phyloP scores from a whole-genome alignment of 306 rosid species.

The Pterocarpus macrocarpus region DNA sequence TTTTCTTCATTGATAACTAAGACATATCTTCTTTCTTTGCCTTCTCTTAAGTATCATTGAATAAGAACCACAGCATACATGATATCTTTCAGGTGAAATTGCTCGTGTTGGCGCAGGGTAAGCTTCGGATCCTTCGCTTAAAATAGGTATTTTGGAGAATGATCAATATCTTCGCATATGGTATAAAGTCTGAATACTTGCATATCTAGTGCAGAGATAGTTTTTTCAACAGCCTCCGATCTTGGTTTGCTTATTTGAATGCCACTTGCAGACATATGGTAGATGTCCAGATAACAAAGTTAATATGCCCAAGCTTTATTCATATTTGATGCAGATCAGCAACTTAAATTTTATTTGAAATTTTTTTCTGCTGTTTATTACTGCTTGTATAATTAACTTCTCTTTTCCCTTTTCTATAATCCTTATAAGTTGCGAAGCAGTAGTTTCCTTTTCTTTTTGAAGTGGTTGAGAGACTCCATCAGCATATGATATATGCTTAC shows the following conservation, averaged over 20 bases:
- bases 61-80: slow-evolving; percentile 9
- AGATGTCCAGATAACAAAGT: neutral
- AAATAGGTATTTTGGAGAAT: slow-evolving; percentile 1
- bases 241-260: slow-evolving; percentile 1
- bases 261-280: neutral
- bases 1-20: neutral
- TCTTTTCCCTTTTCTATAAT: neutral
- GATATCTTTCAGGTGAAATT: slow-evolving; percentile 74
- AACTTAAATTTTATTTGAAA: too few species aligned
- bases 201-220: neutral
- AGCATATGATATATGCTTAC: neutral
- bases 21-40: neutral
- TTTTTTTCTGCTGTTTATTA: neutral
- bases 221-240: neutral
- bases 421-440: too few species aligned
- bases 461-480: slow-evolving; percentile 3
- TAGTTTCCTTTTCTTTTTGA: neutral
- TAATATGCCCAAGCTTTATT: neutral
- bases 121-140: slow-evolving; percentile 38
- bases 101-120: slow-evolving; percentile 95
- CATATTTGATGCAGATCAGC: neutral
- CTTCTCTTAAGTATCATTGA: neutral
- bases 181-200: slow-evolving; percentile 9
- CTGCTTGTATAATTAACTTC: neutral
- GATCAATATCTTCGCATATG: slow-evolving; percentile 11